These are phyloP conservation scores for Piromyces finnis DNA, from an alignment of 192 early-diverging fungal species.

Conservation along the genomic window DNA sequence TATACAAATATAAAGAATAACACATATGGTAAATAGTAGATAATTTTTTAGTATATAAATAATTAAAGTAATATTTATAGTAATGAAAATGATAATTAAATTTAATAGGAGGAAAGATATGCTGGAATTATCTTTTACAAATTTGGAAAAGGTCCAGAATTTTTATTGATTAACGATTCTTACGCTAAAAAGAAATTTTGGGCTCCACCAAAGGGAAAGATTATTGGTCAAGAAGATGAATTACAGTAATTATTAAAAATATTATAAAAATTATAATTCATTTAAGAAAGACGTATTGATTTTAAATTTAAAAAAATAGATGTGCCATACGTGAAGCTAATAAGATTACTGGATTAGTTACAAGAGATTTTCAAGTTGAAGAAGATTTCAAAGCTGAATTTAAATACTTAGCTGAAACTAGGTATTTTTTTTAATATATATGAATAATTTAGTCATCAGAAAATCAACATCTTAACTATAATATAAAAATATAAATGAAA, in stretches of 20 bases:
- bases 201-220: slow-evolving; percentile 62
- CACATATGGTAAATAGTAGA: neutral
- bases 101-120: neutral
- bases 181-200: slow-evolving; percentile 64
- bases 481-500: neutral
- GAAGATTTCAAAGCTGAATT: slow-evolving; percentile 49
- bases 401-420: slow-evolving; percentile 19
- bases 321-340: slow-evolving; percentile 58
- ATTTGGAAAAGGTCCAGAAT: slow-evolving; percentile 27
- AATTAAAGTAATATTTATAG: no score
- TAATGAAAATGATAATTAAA: no score
- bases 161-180: slow-evolving; percentile 67
- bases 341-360: slow-evolving; percentile 51
- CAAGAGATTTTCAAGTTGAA: slow-evolving; percentile 49
- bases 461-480: no score
- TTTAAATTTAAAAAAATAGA: slow-evolving; percentile 14
- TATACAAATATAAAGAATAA: neutral
- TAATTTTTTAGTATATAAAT: no score
- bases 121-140: neutral
- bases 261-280: neutral
- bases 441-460: no score
- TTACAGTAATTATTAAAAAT: slow-evolving; percentile 39
- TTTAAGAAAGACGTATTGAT: no score
- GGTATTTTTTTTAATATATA: no score
- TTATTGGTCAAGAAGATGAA: slow-evolving; percentile 64